Conservation (phyloP, 192 early-diverging fungal species). For the Coemansia sp. region DNA sequence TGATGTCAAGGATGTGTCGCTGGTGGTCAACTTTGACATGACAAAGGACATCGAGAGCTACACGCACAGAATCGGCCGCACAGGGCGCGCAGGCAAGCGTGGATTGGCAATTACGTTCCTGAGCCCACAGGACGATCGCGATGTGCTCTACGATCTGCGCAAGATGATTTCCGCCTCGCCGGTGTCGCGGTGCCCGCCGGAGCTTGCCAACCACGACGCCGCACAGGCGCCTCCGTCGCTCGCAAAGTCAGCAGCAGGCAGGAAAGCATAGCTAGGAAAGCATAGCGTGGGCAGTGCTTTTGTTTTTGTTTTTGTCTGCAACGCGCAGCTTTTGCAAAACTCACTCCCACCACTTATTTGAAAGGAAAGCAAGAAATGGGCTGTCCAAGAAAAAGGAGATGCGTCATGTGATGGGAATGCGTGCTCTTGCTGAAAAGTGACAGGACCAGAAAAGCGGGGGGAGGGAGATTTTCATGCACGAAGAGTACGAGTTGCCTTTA, state of each 20-base stretch:
- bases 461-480: not conserved
- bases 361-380: too few relatives aligned
- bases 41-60: conserved; percentile 98
- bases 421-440: not conserved
- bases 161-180: conserved; percentile 70
- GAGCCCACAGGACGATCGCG: conserved; percentile 68
- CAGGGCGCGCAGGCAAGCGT: conserved; percentile 92
- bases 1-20: conserved; percentile 94
- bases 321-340: too few relatives aligned
- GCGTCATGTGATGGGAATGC: conserved; percentile 1
- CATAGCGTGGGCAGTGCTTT: not conserved
- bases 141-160: conserved; percentile 83
- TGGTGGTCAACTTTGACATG: conserved; percentile 99
- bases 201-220: conserved; percentile 80
- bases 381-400: too few relatives aligned
- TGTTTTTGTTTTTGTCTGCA: too few relatives aligned
- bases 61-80: conserved; percentile 98
- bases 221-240: conserved; percentile 71
- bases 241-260: conserved; percentile 17
- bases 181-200: conserved; percentile 76
- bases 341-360: too few relatives aligned
- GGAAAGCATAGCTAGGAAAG: not conserved
- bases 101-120: conserved; percentile 93
- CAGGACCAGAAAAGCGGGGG: not conserved
- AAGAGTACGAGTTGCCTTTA: not conserved